Conservation (phyloP, 306 rosid species). For the Vachellia collinsii region DNA sequence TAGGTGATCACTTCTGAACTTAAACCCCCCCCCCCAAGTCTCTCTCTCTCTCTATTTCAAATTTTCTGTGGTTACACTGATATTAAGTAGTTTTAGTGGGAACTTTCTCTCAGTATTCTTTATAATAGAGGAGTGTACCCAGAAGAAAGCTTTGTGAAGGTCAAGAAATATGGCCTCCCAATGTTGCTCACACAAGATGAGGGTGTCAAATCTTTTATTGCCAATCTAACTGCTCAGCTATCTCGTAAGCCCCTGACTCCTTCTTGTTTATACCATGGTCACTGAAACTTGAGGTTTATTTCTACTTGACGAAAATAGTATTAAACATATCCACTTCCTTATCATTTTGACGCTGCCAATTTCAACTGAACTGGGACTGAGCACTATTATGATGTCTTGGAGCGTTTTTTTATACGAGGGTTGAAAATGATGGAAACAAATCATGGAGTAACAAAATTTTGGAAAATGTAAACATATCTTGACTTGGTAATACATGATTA, state of each 20-base stretch:
- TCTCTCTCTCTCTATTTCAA: not conserved
- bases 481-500: not conserved
- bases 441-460: not conserved
- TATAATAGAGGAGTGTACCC: conserved; percentile 89
- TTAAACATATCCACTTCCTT: not conserved
- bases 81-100: conserved; percentile 11
- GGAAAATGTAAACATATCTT: not conserved
- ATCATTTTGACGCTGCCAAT: not conserved
- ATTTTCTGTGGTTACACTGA: not conserved
- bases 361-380: not conserved
- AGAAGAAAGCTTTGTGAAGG: conserved; percentile 88
- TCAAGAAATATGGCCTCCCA: conserved; percentile 96
- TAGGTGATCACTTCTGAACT: conserved; percentile 55
- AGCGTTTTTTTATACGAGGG: not conserved
- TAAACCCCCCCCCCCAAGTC: not conserved
- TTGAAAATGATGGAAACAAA: not conserved
- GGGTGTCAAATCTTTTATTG: conserved; percentile 80
- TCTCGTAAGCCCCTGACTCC: conserved; percentile 56
- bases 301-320: not conserved
- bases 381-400: not conserved
- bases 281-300: not conserved
- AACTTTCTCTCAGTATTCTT: conserved; percentile 52
- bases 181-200: conserved; percentile 95
- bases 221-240: conserved; percentile 80
- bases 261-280: not conserved